phyloP scores from a whole-genome alignment of 805 yeast genomes.

The Yamadazyma ubonensis region DNA sequence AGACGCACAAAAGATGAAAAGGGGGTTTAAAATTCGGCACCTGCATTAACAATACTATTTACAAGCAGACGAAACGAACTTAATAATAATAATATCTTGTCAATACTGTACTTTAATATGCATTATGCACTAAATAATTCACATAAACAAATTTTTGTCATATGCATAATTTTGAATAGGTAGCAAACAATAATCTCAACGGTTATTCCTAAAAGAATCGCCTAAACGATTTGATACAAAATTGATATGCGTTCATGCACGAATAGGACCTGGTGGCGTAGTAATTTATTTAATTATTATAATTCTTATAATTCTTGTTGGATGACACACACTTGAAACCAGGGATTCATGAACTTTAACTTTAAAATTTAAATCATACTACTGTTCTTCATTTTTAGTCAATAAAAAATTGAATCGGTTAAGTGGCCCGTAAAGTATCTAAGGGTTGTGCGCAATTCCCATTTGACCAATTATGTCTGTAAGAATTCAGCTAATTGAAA shows the following conservation, averaged over 20 bases:
- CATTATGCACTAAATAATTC: background rate
- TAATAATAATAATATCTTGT: background rate
- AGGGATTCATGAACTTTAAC: too few relatives aligned
- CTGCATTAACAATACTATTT: slow-evolving; percentile 3
- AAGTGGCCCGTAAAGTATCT: too few relatives aligned
- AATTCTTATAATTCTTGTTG: too few relatives aligned
- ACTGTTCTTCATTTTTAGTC: too few relatives aligned
- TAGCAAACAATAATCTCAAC: slow-evolving; percentile 1
- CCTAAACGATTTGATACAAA: background rate
- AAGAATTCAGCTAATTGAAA: background rate
- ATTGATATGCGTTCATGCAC: background rate
- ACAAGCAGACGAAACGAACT: background rate
- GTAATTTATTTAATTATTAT: background rate
- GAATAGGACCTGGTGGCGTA: background rate
- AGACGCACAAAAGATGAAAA: too few relatives aligned
- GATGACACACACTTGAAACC: too few relatives aligned
- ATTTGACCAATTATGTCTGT: background rate
- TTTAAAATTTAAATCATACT: too few relatives aligned
- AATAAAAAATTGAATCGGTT: too few relatives aligned
- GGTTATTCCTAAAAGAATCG: background rate
- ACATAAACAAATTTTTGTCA: background rate
- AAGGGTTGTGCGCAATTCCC: background rate
- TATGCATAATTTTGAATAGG: too few relatives aligned
- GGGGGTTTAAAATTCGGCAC: background rate
- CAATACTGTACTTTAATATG: too few relatives aligned